Conservation (phyloP, 768 basidiomycete species). For the Leccinum arenicola region DNA sequence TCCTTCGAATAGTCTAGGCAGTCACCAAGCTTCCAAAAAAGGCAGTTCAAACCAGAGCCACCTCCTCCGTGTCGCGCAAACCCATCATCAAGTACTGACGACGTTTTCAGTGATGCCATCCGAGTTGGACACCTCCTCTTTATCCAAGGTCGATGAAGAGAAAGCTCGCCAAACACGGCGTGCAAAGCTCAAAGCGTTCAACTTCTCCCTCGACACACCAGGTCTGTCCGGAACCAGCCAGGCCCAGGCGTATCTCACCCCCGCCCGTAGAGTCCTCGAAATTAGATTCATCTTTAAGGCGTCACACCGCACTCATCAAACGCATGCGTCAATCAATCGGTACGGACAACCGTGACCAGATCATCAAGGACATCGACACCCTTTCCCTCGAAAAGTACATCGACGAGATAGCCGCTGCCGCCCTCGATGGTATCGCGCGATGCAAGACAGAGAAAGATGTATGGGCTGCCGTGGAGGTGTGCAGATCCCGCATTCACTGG, state of each 20-base stretch:
- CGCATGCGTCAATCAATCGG: slow-evolving; percentile 86
- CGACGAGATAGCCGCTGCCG: slow-evolving; percentile 88
- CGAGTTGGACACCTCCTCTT: slow-evolving; percentile 22
- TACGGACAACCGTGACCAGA: slow-evolving; percentile 76
- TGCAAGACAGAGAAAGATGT: slow-evolving; percentile 94
- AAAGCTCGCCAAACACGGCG: slow-evolving; percentile 54
- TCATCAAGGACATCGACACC: slow-evolving; percentile 88
- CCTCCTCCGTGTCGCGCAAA: slow-evolving; percentile 11
- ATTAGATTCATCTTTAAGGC: slow-evolving; percentile 92
- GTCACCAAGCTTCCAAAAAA: neutral
- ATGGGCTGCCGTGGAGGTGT: slow-evolving; percentile 89
- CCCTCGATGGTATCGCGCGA: slow-evolving; percentile 77
- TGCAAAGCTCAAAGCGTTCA: slow-evolving; percentile 54
- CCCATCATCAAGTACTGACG: slow-evolving; percentile 5
- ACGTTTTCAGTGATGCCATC: neutral
- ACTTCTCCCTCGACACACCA: slow-evolving; percentile 46
- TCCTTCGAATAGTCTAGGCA: too few relatives aligned
- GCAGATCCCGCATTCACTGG: slow-evolving; percentile 13
- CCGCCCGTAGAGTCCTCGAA: slow-evolving; percentile 57
- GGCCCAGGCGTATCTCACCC: slow-evolving; percentile 6
- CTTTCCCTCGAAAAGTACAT: slow-evolving; percentile 94
- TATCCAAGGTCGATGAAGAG: slow-evolving; percentile 48
- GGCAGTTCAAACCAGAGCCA: neutral
- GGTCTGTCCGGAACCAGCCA: slow-evolving; percentile 34
- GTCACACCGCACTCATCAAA: slow-evolving; percentile 94